Percentiles rank a stretch among this genome's conserved stretches.
phyloP scores from a whole-genome alignment of 192 early-diverging fungal species.

The Backusella liffmaniae region DNA sequence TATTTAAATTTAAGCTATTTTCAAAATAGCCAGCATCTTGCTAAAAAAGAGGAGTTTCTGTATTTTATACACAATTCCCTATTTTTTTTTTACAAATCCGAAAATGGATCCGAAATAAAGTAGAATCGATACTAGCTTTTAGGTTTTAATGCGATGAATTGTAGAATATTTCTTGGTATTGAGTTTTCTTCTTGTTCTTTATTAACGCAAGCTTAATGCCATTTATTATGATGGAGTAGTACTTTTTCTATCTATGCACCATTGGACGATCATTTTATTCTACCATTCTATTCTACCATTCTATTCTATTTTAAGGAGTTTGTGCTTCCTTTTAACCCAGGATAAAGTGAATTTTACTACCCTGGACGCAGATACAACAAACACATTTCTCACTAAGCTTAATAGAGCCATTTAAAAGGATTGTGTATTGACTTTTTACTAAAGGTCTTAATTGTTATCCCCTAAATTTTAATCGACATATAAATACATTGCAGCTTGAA shows the following conservation, averaged over 20 bases:
- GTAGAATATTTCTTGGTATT: neutral
- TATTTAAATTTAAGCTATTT: neutral
- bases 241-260: no score
- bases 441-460: neutral
- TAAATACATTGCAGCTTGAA: neutral
- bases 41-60: neutral
- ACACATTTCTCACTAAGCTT: neutral
- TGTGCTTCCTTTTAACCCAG: neutral
- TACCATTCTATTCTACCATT: no score
- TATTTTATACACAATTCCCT: neutral
- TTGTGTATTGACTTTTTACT: neutral
- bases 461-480: neutral
- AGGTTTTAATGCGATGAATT: neutral
- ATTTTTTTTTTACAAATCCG: neutral
- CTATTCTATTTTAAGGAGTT: neutral
- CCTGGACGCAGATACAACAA: neutral
- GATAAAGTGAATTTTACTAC: neutral
- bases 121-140: neutral
- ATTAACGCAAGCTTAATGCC: neutral
- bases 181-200: no score
- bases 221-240: no score
- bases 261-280: no score
- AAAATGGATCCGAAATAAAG: neutral
- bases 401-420: neutral
- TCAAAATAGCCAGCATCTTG: neutral